phyloP scores from a whole-genome alignment of 192 early-diverging fungal species.

The Coemansia umbellata region DNA sequence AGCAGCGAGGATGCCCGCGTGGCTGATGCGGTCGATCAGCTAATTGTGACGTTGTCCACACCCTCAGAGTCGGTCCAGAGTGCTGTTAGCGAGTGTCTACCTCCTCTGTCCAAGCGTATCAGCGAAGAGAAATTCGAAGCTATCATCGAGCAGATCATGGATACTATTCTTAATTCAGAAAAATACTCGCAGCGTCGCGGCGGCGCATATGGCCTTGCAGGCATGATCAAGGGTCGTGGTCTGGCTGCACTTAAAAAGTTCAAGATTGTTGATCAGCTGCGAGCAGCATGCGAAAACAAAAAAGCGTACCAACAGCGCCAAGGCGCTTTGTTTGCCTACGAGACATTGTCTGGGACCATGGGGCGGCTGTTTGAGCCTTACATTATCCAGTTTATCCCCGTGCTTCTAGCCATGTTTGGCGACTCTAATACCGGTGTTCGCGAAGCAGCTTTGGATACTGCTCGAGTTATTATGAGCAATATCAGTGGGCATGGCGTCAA shows the following conservation, averaged over 20 bases:
- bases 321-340: conserved; percentile 92
- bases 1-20: conserved; percentile 57
- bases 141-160: conserved; percentile 63
- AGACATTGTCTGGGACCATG: conserved; percentile 77
- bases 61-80: conserved; percentile 94
- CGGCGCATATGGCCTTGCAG: conserved; percentile 93
- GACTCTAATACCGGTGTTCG: conserved; percentile 82
- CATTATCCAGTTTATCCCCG: conserved; percentile 88
- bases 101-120: conserved; percentile 79
- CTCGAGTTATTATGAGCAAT: conserved; percentile 91
- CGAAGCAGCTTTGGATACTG: conserved; percentile 84
- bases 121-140: conserved; percentile 54
- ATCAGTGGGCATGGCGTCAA: conserved; percentile 96
- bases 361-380: conserved; percentile 97
- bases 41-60: conserved; percentile 86
- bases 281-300: conserved; percentile 59
- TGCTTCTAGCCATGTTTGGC: conserved; percentile 82
- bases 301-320: conserved; percentile 76
- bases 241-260: conserved; percentile 83
- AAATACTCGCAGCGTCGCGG: conserved; percentile 89
- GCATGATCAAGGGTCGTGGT: conserved; percentile 87
- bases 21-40: conserved; percentile 74
- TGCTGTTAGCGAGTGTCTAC: conserved; percentile 91
- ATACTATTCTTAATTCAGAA: conserved; percentile 63
- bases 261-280: conserved; percentile 73